phyloP scores from a whole-genome alignment of 495 filamentous ascomycete species.

The Glonium stellatum region DNA sequence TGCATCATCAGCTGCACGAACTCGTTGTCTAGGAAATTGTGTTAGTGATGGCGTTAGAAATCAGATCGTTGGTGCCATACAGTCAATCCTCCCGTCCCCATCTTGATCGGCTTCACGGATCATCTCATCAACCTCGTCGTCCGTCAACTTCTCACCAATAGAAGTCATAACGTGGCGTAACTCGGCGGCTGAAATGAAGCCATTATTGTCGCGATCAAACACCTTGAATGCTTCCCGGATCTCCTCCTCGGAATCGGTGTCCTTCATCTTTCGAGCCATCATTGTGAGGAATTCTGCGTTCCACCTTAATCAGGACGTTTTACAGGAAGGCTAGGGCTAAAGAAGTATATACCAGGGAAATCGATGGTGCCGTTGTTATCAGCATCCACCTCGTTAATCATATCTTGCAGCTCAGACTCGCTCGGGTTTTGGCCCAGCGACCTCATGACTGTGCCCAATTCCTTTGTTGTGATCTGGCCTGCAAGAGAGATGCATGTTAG shows the following conservation, averaged over 20 bases:
- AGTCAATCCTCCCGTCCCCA: conserved; percentile 95
- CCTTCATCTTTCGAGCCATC: conserved; percentile 99
- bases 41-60: conserved; percentile 34
- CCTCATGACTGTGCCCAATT: conserved; percentile 98
- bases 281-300: conserved; percentile 89
- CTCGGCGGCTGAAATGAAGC: conserved; percentile 96
- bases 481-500: neutral
- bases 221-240: conserved; percentile 95
- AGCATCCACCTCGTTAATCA: conserved; percentile 99
- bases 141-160: conserved; percentile 98
- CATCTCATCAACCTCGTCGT: conserved; percentile 99
- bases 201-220: conserved; percentile 98
- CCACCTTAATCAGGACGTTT: conserved; percentile 9
- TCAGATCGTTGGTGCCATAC: conserved; percentile 42
- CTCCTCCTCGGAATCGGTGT: conserved; percentile 98
- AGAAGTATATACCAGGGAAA: conserved; percentile 68
- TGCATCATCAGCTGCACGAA: conserved; percentile 99
- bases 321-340: neutral
- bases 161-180: conserved; percentile 99
- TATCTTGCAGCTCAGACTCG: conserved; percentile 97
- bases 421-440: conserved; percentile 99
- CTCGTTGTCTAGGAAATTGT: conserved; percentile 72
- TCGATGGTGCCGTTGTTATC: conserved; percentile 99
- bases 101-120: conserved; percentile 99
- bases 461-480: conserved; percentile 99